phyloP scores from a whole-genome alignment of 2,329 filamentous ascomycete genomes.

The Aschersonia sp. region DNA sequence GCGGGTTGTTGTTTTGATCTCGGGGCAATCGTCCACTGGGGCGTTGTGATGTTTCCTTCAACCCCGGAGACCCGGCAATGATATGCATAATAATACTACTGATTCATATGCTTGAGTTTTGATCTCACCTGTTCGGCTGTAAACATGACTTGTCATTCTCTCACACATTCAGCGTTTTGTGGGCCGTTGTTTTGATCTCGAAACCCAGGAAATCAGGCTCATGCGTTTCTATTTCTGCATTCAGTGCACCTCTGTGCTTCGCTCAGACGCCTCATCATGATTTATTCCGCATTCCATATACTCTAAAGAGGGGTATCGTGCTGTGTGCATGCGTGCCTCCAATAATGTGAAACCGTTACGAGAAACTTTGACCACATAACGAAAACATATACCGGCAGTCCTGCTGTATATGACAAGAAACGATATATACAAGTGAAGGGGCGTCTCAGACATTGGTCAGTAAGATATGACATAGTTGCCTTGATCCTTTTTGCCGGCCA shows the following conservation, averaged over 20 bases:
- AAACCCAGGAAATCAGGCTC: no score
- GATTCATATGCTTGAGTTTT: no score
- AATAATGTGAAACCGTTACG: neutral
- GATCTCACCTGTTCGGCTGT: no score
- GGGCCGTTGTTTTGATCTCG: no score
- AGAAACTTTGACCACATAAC: neutral
- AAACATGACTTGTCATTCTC: no score
- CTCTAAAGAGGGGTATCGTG: neutral
- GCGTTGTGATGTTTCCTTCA: no score
- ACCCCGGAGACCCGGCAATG: no score
- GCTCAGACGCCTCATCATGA: neutral
- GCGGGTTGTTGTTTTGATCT: no score
- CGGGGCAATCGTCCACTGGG: no score
- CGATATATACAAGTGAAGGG: neutral
- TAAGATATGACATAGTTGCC: slow-evolving; percentile 68
- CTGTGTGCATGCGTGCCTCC: neutral
- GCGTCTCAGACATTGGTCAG: slow-evolving; percentile 19
- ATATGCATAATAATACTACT: no score
- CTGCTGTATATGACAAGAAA: neutral
- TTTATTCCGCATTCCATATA: neutral
- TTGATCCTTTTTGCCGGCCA: slow-evolving; percentile 65
- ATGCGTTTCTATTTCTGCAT: no score
- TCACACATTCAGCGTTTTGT: no score
- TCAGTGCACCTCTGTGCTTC: neutral
- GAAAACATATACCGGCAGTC: neutral